A percentile compares a stretch with the other conserved stretches of the same genome.
Conservation (phyloP, 164 flowering plant genomes). For the Protea cynaroides region DNA sequence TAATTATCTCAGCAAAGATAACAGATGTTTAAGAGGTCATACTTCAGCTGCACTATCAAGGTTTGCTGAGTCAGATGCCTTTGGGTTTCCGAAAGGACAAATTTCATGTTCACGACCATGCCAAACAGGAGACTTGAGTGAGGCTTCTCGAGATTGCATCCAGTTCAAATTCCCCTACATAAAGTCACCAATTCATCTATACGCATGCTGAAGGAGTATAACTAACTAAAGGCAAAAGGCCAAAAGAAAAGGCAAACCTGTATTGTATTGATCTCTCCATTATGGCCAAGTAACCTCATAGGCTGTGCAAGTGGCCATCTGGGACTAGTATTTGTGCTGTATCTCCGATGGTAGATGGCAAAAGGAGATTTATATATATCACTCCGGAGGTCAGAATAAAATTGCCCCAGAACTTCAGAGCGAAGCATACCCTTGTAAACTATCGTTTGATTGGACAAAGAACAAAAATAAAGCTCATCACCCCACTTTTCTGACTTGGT, state of each 20-base stretch:
- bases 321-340: slow-evolving; percentile 97
- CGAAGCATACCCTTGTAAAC: slow-evolving; percentile 99
- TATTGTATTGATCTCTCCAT: slow-evolving; percentile 97
- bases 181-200: slow-evolving; percentile 1
- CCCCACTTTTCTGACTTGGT: slow-evolving; percentile 70
- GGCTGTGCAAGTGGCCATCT: slow-evolving; percentile 99
- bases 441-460: slow-evolving; percentile 90
- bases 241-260: slow-evolving; percentile 42
- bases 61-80: slow-evolving; percentile 98
- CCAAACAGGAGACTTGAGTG: slow-evolving; percentile 92
- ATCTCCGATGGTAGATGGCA: slow-evolving; percentile 96
- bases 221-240: too few species aligned
- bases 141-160: slow-evolving; percentile 97
- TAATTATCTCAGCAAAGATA: slow-evolving; percentile 2
- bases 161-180: slow-evolving; percentile 96
- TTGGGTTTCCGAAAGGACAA: slow-evolving; percentile 89
- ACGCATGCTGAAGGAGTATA: neutral
- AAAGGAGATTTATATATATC: slow-evolving; percentile 81
- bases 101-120: slow-evolving; percentile 96
- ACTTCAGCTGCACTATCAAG: slow-evolving; percentile 98
- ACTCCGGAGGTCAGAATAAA: slow-evolving; percentile 79
- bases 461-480: slow-evolving; percentile 86
- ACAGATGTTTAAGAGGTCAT: slow-evolving; percentile 15
- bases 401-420: slow-evolving; percentile 87
- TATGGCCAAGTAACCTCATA: slow-evolving; percentile 98